Evolutionary conservation across 768 basidiomycete genomes (phyloP).

Genomic region (Suillus plorans): DNA sequence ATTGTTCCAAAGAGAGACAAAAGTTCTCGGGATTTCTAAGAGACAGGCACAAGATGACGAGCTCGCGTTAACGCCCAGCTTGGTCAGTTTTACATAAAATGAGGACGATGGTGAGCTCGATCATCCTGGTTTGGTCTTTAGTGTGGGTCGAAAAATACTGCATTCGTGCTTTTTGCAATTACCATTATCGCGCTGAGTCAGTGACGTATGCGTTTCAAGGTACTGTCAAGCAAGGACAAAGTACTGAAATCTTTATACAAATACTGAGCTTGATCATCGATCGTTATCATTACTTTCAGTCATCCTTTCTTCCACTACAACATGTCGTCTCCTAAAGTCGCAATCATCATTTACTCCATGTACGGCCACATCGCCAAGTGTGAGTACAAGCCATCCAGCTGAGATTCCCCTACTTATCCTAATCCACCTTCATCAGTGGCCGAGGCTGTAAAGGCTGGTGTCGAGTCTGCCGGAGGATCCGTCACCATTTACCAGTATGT

Average conservation of each 20-base stretch:
- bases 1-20: slow-evolving; percentile 5
- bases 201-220: not conserved
- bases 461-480: slow-evolving; percentile 48
- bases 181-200: slow-evolving; percentile 1
- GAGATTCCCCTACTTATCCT: not conserved
- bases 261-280: not conserved
- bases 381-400: slow-evolving; percentile 36
- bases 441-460: slow-evolving; percentile 45
- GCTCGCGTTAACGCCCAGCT: not conserved
- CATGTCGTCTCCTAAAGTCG: slow-evolving; percentile 56
- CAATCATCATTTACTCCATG: slow-evolving; percentile 72
- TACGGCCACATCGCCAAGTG: slow-evolving; percentile 72
- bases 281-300: not conserved
- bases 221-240: not conserved
- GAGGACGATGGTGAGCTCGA: not conserved
- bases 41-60: not conserved
- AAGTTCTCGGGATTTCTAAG: slow-evolving; percentile 15
- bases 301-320: slow-evolving; percentile 5
- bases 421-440: slow-evolving; percentile 49
- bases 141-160: not conserved
- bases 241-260: slow-evolving; percentile 11
- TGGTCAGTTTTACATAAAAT: not conserved
- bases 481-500: slow-evolving; percentile 57
- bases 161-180: slow-evolving; percentile 5
- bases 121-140: slow-evolving; percentile 8